Conservation (phyloP, 2,329 filamentous ascomycete genomes). For the Lecanicillium sp. region DNA sequence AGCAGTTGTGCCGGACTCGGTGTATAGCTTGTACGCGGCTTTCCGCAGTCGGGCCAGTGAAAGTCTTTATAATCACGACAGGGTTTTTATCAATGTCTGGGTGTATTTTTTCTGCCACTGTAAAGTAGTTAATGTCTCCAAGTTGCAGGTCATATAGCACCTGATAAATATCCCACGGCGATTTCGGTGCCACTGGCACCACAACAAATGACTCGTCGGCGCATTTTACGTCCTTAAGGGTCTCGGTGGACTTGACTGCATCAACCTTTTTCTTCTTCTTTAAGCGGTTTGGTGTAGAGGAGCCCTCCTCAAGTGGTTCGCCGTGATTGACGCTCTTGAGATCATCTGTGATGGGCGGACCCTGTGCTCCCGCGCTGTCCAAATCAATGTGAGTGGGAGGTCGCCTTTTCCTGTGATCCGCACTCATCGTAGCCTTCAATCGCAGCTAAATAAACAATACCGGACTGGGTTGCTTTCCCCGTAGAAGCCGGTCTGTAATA, state of each 20-base stretch:
- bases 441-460: background rate
- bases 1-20: constrained; percentile 2
- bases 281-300: background rate
- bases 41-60: background rate
- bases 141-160: constrained; percentile 1
- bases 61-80: constrained; percentile 1
- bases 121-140: background rate
- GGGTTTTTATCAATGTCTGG: background rate
- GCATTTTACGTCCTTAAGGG: background rate
- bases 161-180: constrained; percentile 1
- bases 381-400: background rate
- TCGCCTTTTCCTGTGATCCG: too few species aligned
- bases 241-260: background rate
- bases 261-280: background rate
- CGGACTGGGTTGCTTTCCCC: background rate
- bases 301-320: background rate
- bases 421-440: constrained; percentile 1
- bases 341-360: background rate
- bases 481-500: background rate
- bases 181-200: background rate
- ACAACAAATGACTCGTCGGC: background rate
- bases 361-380: background rate
- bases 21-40: constrained; percentile 1
- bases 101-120: background rate
- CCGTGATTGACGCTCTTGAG: background rate